Evolutionary conservation across 2,329 filamentous ascomycete genomes (phyloP).

Genomic region (Sporothrix curviconia): DNA sequence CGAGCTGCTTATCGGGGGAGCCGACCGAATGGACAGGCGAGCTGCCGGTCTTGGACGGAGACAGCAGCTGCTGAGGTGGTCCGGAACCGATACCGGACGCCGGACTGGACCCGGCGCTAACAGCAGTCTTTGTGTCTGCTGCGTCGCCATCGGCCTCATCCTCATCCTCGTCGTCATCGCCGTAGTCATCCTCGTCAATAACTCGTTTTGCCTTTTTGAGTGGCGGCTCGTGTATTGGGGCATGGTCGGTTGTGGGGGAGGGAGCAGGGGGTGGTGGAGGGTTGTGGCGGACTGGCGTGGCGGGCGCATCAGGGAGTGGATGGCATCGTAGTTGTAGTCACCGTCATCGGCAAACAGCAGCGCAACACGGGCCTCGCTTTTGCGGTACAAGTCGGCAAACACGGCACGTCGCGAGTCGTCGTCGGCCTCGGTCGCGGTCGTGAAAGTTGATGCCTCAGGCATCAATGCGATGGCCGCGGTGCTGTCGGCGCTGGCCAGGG

Average conservation of each 20-base stretch:
- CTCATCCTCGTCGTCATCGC: constrained; percentile 75
- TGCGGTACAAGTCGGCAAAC: constrained; percentile 72
- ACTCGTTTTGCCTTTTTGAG: constrained; percentile 68
- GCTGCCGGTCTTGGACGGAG: constrained; percentile 64
- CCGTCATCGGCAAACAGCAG: constrained; percentile 62
- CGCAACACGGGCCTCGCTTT: constrained; percentile 69
- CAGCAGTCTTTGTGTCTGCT: not conserved
- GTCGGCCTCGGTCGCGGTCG: constrained; percentile 40
- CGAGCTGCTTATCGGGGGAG: constrained; percentile 50
- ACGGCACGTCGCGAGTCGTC: constrained; percentile 66
- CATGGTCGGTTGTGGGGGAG: constrained; percentile 54
- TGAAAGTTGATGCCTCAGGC: constrained; percentile 50
- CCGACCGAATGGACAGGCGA: constrained; percentile 57
- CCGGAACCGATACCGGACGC: constrained; percentile 30
- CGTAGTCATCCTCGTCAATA: constrained; percentile 81
- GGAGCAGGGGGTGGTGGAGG: constrained; percentile 34
- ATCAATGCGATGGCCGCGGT: constrained; percentile 40
- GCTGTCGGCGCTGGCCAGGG: constrained; percentile 36
- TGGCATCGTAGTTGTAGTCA: constrained; percentile 44
- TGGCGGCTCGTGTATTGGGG: constrained; percentile 52
- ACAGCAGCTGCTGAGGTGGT: constrained; percentile 54
- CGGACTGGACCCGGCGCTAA: not conserved
- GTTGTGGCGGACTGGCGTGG: constrained; percentile 28
- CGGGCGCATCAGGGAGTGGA: constrained; percentile 46
- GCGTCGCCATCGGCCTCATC: constrained; percentile 54